Conservation (phyloP, 179 eudicot species). For the Silene vulgaris region DNA sequence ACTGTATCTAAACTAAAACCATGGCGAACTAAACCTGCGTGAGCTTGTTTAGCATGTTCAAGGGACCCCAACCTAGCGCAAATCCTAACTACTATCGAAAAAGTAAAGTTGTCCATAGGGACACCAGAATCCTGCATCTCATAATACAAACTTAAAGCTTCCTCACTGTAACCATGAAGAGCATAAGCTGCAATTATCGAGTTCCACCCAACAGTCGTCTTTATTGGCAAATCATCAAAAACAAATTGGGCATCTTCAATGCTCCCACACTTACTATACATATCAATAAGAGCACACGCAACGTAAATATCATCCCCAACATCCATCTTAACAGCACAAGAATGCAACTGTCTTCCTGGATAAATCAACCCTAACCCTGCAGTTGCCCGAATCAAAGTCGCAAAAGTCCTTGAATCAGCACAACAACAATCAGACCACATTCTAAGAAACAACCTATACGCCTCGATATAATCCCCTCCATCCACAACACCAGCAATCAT, state of each 20-base stretch:
- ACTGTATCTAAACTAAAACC: slow-evolving; percentile 74
- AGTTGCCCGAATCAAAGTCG: slow-evolving; percentile 58
- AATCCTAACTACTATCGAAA: slow-evolving; percentile 61
- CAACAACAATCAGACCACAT: slow-evolving; percentile 52
- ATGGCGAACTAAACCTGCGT: slow-evolving; percentile 68
- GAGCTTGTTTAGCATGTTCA: slow-evolving; percentile 85
- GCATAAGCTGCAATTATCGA: slow-evolving; percentile 69
- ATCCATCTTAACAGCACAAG: slow-evolving; percentile 57
- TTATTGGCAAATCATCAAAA: slow-evolving; percentile 59
- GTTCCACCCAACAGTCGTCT: slow-evolving; percentile 78
- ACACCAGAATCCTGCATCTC: slow-evolving; percentile 81
- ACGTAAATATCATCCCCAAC: slow-evolving; percentile 46
- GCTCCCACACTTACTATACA: slow-evolving; percentile 81
- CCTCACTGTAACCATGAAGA: slow-evolving; percentile 86
- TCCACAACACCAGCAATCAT: slow-evolving; percentile 70
- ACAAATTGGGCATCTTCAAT: slow-evolving; percentile 61
- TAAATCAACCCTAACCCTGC: slow-evolving; percentile 51
- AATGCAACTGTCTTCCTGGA: slow-evolving; percentile 66
- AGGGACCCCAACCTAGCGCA: slow-evolving; percentile 72
- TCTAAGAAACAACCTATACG: slow-evolving; percentile 52
- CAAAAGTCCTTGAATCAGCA: slow-evolving; percentile 51
- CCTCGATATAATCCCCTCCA: slow-evolving; percentile 51
- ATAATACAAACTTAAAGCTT: slow-evolving; percentile 62
- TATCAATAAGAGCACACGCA: slow-evolving; percentile 68
- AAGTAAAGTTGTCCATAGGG: slow-evolving; percentile 72